Percentiles rank a stretch among this genome's conserved stretches.
These are phyloP conservation scores for Rosa rugosa DNA, from an alignment of 306 rosid genomes.

Conservation along the genomic window DNA sequence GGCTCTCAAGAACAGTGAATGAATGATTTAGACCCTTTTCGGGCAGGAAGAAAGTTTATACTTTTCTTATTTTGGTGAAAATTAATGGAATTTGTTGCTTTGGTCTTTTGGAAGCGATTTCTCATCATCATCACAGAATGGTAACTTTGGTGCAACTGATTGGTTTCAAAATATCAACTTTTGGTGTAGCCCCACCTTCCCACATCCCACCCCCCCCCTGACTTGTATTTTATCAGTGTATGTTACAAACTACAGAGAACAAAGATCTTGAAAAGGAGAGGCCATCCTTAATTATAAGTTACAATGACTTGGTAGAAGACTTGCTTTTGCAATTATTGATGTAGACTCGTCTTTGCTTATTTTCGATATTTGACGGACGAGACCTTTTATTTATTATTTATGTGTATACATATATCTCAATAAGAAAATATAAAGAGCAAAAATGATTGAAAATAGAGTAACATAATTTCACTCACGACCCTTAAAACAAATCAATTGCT, in stretches of 20 bases:
- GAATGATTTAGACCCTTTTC: not conserved
- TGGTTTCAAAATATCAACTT: not conserved
- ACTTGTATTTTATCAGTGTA: not conserved
- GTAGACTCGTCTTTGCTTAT: not conserved
- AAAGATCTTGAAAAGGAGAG: not conserved
- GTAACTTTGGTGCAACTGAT: not conserved
- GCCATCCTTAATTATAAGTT: not conserved
- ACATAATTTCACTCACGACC: not conserved
- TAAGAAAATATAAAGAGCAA: not conserved
- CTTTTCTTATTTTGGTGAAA: not conserved
- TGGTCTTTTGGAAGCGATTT: not conserved
- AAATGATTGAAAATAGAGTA: not conserved
- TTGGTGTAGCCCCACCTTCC: not conserved
- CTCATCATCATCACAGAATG: not conserved
- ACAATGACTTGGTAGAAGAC: not conserved
- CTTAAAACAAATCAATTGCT: not conserved
- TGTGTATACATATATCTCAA: not conserved
- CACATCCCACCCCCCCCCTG: slow-evolving; percentile 8
- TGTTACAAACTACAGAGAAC: not conserved
- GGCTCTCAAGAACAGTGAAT: not conserved
- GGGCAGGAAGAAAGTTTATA: not conserved
- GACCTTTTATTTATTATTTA: not conserved
- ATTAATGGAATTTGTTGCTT: not conserved
- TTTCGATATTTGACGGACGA: not conserved
- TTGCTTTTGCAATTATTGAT: not conserved